A percentile compares a stretch with the other conserved stretches of the same genome.
These are phyloP conservation scores for Karstenula rhodostoma DNA, from an alignment of 2,329 filamentous ascomycete species.

Conservation along the genomic window DNA sequence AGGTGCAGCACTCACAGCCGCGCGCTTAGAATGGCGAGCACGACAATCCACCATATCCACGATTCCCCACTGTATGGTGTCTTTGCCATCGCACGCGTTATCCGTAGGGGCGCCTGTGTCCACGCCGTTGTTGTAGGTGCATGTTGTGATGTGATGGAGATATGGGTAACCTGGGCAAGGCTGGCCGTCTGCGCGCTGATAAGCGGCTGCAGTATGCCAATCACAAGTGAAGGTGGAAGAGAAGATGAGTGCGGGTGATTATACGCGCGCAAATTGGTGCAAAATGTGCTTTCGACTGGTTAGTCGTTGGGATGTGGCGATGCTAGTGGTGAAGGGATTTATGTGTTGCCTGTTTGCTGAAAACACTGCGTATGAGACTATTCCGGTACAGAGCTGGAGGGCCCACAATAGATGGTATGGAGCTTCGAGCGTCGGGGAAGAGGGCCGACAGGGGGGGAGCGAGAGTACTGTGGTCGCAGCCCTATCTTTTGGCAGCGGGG, in stretches of 20 bases:
- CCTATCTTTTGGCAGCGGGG: no score
- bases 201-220: not conserved
- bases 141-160: conserved; percentile 5
- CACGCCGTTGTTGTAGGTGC: not conserved
- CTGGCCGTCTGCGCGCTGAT: not conserved
- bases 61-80: conserved; percentile 51
- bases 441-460: no score
- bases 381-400: no score
- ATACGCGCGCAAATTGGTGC: not conserved
- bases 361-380: no score
- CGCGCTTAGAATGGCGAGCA: conserved; percentile 50
- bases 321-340: not conserved
- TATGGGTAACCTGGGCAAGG: not conserved
- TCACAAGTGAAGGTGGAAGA: not conserved
- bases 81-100: conserved; percentile 4
- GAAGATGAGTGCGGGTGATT: not conserved
- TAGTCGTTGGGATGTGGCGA: not conserved
- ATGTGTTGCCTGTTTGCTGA: not conserved
- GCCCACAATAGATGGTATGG: no score
- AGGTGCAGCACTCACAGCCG: conserved; percentile 49
- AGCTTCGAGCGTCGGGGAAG: no score
- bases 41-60: conserved; percentile 58
- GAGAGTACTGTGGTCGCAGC: no score
- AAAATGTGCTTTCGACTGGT: not conserved
- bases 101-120: not conserved